Base-by-base conservation (phyloP, 1,139 yeast genomes). In the Suhomyces yuchorum region DNA sequence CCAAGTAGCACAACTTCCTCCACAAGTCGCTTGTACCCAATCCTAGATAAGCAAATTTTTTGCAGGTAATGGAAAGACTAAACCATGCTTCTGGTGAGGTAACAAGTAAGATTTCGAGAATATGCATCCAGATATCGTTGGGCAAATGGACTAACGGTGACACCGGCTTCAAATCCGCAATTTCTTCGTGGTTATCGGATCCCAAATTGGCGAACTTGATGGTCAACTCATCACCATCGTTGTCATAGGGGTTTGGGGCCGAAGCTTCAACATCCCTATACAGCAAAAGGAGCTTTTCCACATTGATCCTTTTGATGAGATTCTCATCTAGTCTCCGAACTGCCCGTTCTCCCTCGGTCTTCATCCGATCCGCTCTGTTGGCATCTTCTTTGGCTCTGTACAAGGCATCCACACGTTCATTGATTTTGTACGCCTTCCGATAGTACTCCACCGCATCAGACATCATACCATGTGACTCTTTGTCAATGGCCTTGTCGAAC, bases 381-480 rank as follows among this genome's bases (percentile, higher is more conserved):
- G 77, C 69, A 9, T 72, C 59, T 55, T 78, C 80, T 50, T 79
- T 77, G 23, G 65, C 58, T 36, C 96, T 71, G 62, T 89, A 89
- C 20, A 81, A 65, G 49, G 77, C 68, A 59, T 91, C 97, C 5
- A 90, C 91, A 46, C 76, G 77, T 4, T 81, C 85, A 62, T 87
- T 82, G 28, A 82, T 54, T 63, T 76, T 83, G 62, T 84, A 80
- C 0, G 97, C 96, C 52, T 77, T 76, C 50, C 96, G 72, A 67
- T 91, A 91, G 52, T 70, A 76, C 38, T 74, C 79, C 33, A 89
- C 83, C 0, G 97, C 97, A 59, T 90, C 97, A 4, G 88, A 77
- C 80, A 91, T 77, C 51, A 82, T 73, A 0, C 97, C 97, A 44
- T 75, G 79, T 23, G 80, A 70, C 65, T 91, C 97, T 57, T 83